These are phyloP conservation scores for Ascocoryne sarcoides DNA, from an alignment of 2,329 filamentous ascomycete species.

Conservation along the genomic window DNA sequence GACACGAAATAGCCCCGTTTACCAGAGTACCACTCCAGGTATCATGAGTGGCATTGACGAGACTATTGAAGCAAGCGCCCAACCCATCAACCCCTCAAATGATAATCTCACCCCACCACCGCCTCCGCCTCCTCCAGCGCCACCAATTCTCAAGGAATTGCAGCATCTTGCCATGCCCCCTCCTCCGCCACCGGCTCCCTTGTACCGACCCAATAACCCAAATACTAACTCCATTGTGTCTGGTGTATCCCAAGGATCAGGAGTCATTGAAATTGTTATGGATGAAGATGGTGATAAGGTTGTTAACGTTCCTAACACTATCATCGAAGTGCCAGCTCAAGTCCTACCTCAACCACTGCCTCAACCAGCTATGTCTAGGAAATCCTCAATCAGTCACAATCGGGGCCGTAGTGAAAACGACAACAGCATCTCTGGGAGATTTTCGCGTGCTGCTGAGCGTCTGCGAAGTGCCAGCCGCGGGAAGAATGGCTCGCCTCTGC, in stretches of 20 bases:
- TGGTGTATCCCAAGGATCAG: slow-evolving; percentile 39
- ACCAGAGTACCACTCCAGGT: slow-evolving; percentile 13
- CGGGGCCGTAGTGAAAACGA: slow-evolving; percentile 49
- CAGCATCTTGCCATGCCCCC: slow-evolving; percentile 53
- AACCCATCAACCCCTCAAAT: slow-evolving; percentile 36
- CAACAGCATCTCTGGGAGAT: slow-evolving; percentile 40
- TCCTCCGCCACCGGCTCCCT: slow-evolving; percentile 51
- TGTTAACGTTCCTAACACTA: slow-evolving; percentile 11
- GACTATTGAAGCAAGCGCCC: slow-evolving; percentile 30
- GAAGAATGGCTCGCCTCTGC: slow-evolving; percentile 31
- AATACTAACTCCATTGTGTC: slow-evolving; percentile 30
- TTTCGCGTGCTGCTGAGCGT: slow-evolving; percentile 50
- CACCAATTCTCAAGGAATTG: slow-evolving; percentile 52
- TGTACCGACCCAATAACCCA: slow-evolving; percentile 33
- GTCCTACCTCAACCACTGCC: slow-evolving; percentile 30
- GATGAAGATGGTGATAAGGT: slow-evolving; percentile 38
- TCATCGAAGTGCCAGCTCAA: neutral
- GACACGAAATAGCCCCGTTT: slow-evolving; percentile 22
- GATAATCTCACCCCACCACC: slow-evolving; percentile 42
- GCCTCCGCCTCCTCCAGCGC: slow-evolving; percentile 42
- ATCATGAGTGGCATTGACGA: slow-evolving; percentile 41
- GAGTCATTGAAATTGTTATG: slow-evolving; percentile 59
- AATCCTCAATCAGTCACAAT: slow-evolving; percentile 35
- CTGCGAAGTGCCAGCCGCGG: slow-evolving; percentile 52
- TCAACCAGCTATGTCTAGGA: slow-evolving; percentile 33